Evolutionary conservation across 345 rosid genomes (phyloP).

Genomic region (Limnanthes douglasii): DNA sequence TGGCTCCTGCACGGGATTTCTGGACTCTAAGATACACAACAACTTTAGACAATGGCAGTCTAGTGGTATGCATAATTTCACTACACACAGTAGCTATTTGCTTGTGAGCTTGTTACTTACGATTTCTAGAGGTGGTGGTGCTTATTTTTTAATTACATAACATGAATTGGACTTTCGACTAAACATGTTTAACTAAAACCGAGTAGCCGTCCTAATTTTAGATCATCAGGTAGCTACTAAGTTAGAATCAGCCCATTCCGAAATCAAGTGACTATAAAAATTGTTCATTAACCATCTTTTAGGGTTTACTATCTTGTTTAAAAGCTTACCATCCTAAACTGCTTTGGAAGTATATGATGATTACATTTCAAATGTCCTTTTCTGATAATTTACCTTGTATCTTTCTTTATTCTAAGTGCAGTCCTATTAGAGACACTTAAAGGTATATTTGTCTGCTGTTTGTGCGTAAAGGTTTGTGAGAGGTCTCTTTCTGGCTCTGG

Average conservation of each 20-base stretch:
- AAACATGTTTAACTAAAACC: too few relatives aligned
- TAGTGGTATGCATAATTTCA: conserved; percentile 83
- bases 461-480: conserved; percentile 62
- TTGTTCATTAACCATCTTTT: too few relatives aligned
- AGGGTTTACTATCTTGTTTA: too few relatives aligned
- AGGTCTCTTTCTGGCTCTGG: conserved; percentile 97
- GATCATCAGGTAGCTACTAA: too few relatives aligned
- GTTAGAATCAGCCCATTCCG: too few relatives aligned
- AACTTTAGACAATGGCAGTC: conserved; percentile 90
- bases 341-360: neutral
- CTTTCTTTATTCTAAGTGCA: neutral
- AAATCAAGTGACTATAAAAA: too few relatives aligned
- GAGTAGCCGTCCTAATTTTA: too few relatives aligned
- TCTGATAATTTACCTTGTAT: neutral
- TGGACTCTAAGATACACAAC: conserved; percentile 97
- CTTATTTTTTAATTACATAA: neutral
- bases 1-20: conserved; percentile 98
- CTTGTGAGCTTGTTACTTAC: too few relatives aligned
- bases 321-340: neutral
- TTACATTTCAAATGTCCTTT: neutral
- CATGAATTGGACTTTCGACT: too few relatives aligned
- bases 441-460: too few relatives aligned
- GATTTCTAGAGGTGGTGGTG: neutral
- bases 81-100: neutral
- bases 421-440: too few relatives aligned